Base-by-base conservation (phyloP, 345 rosid species). In the Reutealis trisperma region DNA sequence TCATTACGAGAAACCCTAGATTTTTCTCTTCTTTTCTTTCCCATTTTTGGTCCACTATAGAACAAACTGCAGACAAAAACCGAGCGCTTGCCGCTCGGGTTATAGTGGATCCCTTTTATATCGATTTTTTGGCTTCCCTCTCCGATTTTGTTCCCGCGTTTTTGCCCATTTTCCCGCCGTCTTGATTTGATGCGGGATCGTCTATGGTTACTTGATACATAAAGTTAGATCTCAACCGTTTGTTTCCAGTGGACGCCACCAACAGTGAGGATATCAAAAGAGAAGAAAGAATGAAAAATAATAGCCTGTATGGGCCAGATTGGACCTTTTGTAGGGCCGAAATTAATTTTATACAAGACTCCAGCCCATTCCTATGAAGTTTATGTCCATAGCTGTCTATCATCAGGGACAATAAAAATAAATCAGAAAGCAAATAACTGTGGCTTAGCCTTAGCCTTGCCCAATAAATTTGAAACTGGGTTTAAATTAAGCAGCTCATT, bases 21-120 rank as follows among this genome's bases (percentile, higher is more conserved):
- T 79, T 86, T 87, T 76, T 82, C 87, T 59, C 73, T 79, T 82
- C 85, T 88, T 63, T 72, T 81, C 83, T 85, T 86, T 62, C 92
- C 92, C 94, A 92, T 92, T 75, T 37, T 73, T 16, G 59, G 59
- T 18, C 59, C 8, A 54, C 41, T 37, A 37, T 4, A 4, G 41
- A 5, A 37, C 6, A 37, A 37, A 37, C 41, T 37, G 6, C 41
- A 15, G 59, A 54, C 9, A 52, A 13, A 15, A 4, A 5, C 32
- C 11, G 54, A 21, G 32, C 4, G n/a, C 10, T 13, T 7, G 13
- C 27, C 19, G 11, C 4, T 54, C 5, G 0, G 19, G 6, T 54
- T 54, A 10, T 13, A 21, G 57, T 15, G 19, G 6, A 3, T 18
- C 59, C n/a, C 21, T 13, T 45, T 9, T 27, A 11, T 27, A 13